Base-by-base conservation (phyloP, 208 protist genomes). In the Acanthamoeba culbertsoni region DNA sequence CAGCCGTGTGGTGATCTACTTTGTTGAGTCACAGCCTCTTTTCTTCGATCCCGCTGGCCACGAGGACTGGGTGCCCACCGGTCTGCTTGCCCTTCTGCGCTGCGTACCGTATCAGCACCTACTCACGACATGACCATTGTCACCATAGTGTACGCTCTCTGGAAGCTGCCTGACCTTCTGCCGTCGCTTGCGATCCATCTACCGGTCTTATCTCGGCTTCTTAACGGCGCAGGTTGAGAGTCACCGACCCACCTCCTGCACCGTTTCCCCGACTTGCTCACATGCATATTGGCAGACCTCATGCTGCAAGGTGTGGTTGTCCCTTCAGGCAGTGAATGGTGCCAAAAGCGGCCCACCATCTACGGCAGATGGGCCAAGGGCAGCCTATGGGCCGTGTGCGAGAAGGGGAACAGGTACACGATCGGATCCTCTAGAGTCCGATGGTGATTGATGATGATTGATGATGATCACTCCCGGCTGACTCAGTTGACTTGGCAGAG, bases 261-360 rank as follows among this genome's bases (percentile, higher is more conserved):
- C 18, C 63, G 6, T 16, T 33, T 37, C 5, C 63, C 40, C 33
- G 10, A 42, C n/a, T 8, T n/a, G n/a, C 6, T 26, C 12, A 26
- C 14, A 37, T 68, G 26, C 6, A 33, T 68, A n/a, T 37, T 7
- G 59, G 37, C 26, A 86, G 73, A 86, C 43, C 51, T 86, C 20
- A 86, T 86, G 77, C 51, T 86, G 51, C 77, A 53, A n/a, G 77
- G 77, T 31, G 77, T 86, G 18, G n/a, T 86, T 6, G 77, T 86
- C 3, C 77, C 77, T 2, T 62, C 53, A 46, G 18, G n/a, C 28
- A 86, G 77, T 33, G 77, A 28, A 18, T 86, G n/a, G 43, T 16
- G 37, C 2, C 46, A 62, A 33, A 62, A 62, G 43, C 42, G 77
- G 26, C 77, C 77, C 6, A 20, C 51, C 46, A n/a, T 35, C 37